Evolutionary conservation across 345 rosid species (phyloP), one percentile per base, ranked within the genome.

Genomic region (Balakata baccata): DNA sequence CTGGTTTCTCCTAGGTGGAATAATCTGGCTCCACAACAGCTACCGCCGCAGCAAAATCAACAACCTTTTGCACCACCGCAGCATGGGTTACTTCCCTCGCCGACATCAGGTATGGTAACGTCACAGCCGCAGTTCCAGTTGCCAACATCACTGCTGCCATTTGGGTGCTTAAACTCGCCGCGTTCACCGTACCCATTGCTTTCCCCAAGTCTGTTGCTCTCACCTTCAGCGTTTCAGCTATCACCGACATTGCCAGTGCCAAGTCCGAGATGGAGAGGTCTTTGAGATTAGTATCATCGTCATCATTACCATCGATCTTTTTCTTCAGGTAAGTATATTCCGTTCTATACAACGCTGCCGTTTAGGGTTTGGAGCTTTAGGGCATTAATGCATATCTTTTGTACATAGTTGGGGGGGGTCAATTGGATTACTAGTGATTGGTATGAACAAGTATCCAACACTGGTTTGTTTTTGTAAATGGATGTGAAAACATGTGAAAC

Each of bases 141-240:
- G 41, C 86, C 89, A 0, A 52, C 82, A 6, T 81, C 88, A 6
- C 89, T 86, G 17, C 68, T 77, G 29, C 83, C 90, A 6, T 91
- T 90, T 16, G 99, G 99, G 18, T 91, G 96, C 82, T 66, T 89
- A 64, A 94, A 81, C 70, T 92, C 99, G 51, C 96, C 98, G 3
- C 77, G 83, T 69, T 87, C 98, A 0, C 87, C 94, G 0, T 85
- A 86, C 54, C 86, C 87, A 54, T 74, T 88, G 49, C 84, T 86
- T 46, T 93, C 97, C 25, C 94, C 92, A 50, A 78, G 88, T 74
- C 62, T 82, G 72, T 79, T 88, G 61, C 81, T 92, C 64, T 89
- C 97, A 6, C 91, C 97, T 0, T 74, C 90, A 38, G 78, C 93
- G 23, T 85, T 92, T 56, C 96, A 86, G 62, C 85, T 83, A 45